Conservation (phyloP, 768 basidiomycete species). For the Dentipellis fragilis region DNA sequence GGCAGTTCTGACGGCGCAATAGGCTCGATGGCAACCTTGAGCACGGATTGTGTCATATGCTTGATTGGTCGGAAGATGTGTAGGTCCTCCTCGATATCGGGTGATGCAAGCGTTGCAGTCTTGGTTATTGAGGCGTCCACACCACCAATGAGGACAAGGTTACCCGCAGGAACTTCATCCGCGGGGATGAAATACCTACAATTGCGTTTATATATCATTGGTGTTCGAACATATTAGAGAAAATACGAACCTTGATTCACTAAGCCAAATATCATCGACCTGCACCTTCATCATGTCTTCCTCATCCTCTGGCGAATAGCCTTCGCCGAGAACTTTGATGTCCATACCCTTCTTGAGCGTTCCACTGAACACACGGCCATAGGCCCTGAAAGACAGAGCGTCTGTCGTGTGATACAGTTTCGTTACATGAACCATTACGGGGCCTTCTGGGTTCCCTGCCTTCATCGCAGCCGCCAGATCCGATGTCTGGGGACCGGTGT, state of each 20-base stretch:
- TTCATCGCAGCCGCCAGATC: slow-evolving; percentile 74
- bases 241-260: slow-evolving; percentile 67
- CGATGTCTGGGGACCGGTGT: slow-evolving; percentile 80
- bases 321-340: slow-evolving; percentile 95
- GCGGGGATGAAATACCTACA: slow-evolving; percentile 83
- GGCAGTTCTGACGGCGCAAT: slow-evolving; percentile 96
- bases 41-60: slow-evolving; percentile 93
- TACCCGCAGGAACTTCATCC: slow-evolving; percentile 84
- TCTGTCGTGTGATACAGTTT: slow-evolving; percentile 97
- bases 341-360: slow-evolving; percentile 75
- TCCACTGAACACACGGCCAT: slow-evolving; percentile 89
- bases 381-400: slow-evolving; percentile 93
- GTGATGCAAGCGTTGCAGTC: slow-evolving; percentile 77
- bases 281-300: slow-evolving; percentile 89
- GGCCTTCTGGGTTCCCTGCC: slow-evolving; percentile 72
- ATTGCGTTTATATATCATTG: not conserved
- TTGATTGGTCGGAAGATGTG: slow-evolving; percentile 94
- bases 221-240: not conserved
- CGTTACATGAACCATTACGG: slow-evolving; percentile 85
- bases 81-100: slow-evolving; percentile 73
- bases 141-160: slow-evolving; percentile 86
- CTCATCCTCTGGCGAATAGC: slow-evolving; percentile 97
- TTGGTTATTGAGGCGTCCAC: slow-evolving; percentile 93
- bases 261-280: slow-evolving; percentile 85
- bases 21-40: slow-evolving; percentile 97